These are phyloP conservation scores for Fusarium circinatum DNA, from an alignment of 2,329 filamentous ascomycete genomes.

Conservation along the genomic window DNA sequence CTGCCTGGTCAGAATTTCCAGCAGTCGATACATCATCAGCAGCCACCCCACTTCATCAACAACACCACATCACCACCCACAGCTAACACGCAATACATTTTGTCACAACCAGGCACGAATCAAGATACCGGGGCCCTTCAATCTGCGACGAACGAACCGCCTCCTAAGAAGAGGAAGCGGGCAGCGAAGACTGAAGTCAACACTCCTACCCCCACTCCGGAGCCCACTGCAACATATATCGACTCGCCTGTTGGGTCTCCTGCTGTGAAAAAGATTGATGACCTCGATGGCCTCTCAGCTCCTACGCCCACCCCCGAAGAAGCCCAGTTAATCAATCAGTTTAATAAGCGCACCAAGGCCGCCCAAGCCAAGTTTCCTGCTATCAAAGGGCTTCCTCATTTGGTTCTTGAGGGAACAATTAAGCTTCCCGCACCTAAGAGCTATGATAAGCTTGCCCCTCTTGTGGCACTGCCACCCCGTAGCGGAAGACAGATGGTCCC, in stretches of 20 bases:
- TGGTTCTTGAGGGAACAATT: slow-evolving; percentile 52
- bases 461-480: slow-evolving; percentile 54
- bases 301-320: slow-evolving; percentile 50
- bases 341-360: slow-evolving; percentile 51
- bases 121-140: slow-evolving; percentile 36
- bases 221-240: slow-evolving; percentile 37
- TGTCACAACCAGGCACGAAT: slow-evolving; percentile 37
- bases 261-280: slow-evolving; percentile 48
- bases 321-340: slow-evolving; percentile 50
- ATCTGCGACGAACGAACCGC: slow-evolving; percentile 41
- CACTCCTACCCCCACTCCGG: slow-evolving; percentile 38
- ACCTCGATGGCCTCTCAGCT: slow-evolving; percentile 47
- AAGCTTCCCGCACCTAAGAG: slow-evolving; percentile 57
- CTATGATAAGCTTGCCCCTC: slow-evolving; percentile 56
- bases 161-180: slow-evolving; percentile 54
- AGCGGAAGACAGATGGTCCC: slow-evolving; percentile 53
- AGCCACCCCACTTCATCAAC: slow-evolving; percentile 28
- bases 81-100: slow-evolving; percentile 35
- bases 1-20: slow-evolving; percentile 33
- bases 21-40: slow-evolving; percentile 41
- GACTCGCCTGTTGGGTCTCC: slow-evolving; percentile 47
- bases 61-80: slow-evolving; percentile 36
- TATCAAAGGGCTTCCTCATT: slow-evolving; percentile 52
- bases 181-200: slow-evolving; percentile 44
- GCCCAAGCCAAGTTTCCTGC: slow-evolving; percentile 52